phyloP scores from a whole-genome alignment of 306 rosid genomes.

The Ochetophila trinervis region DNA sequence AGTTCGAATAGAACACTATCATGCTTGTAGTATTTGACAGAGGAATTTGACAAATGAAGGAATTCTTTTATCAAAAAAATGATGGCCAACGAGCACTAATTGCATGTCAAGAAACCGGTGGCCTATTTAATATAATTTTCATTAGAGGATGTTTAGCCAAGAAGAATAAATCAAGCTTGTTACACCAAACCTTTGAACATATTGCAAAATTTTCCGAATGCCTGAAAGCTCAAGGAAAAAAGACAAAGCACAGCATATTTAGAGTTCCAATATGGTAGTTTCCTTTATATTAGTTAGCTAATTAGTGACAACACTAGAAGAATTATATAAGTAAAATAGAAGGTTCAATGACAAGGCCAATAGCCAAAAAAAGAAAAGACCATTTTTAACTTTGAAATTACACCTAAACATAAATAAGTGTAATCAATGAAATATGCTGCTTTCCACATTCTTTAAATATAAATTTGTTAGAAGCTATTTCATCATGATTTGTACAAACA shows the following conservation, averaged over 20 bases:
- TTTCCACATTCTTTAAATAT: background rate
- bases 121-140: background rate
- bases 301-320: too few relatives aligned
- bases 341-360: background rate
- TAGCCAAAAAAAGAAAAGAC: background rate
- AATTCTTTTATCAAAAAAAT: background rate
- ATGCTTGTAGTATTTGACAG: background rate
- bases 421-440: background rate
- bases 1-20: background rate
- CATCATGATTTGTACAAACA: background rate
- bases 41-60: background rate
- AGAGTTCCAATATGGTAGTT: background rate
- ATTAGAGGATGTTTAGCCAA: background rate
- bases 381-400: background rate
- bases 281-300: background rate
- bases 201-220: too few relatives aligned
- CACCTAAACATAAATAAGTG: background rate
- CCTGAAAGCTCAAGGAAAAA: too few relatives aligned
- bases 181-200: too few relatives aligned
- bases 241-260: background rate
- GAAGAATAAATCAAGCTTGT: conserved; percentile 3
- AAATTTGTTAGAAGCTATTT: background rate
- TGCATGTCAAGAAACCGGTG: background rate
- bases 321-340: background rate
- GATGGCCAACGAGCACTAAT: background rate